Percentiles rank a stretch among this genome's conserved stretches.
Evolutionary conservation across 2,329 filamentous ascomycete genomes (phyloP).

Genomic region (Trichoderma hamatum): DNA sequence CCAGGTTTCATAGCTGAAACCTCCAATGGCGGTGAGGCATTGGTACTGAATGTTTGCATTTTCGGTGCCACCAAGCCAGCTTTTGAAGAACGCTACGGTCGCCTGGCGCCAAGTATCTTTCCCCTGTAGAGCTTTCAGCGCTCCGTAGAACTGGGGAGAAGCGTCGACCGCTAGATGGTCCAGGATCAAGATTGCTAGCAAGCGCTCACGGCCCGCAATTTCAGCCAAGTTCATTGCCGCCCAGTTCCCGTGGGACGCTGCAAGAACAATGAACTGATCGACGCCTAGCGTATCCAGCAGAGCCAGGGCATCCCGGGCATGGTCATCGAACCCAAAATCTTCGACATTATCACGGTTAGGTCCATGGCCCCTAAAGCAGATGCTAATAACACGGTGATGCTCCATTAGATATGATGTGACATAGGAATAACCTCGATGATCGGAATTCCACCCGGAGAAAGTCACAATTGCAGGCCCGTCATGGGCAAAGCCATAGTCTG

Average conservation of each 20-base stretch:
- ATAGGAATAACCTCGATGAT: background rate
- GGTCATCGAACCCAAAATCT: background rate
- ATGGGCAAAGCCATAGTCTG: background rate
- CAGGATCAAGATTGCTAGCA: background rate
- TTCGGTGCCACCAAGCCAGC: background rate
- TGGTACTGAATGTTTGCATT: background rate
- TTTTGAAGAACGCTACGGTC: background rate
- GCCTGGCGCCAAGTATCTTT: background rate
- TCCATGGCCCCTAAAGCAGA: background rate
- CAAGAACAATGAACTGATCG: background rate
- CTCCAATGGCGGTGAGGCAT: background rate
- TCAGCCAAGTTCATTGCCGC: background rate
- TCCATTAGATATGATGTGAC: background rate
- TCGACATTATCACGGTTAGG: background rate
- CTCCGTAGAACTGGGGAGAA: background rate
- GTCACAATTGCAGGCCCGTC: background rate
- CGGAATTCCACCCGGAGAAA: background rate
- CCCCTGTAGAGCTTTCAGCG: background rate
- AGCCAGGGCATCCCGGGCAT: background rate
- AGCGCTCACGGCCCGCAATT: background rate
- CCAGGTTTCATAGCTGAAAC: background rate
- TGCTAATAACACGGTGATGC: background rate
- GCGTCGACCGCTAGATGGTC: background rate
- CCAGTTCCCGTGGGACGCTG: background rate
- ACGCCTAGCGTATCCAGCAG: background rate